Evolutionary conservation across 2,329 filamentous ascomycete genomes (phyloP).

Genomic region (Stenocarpella maydis): DNA sequence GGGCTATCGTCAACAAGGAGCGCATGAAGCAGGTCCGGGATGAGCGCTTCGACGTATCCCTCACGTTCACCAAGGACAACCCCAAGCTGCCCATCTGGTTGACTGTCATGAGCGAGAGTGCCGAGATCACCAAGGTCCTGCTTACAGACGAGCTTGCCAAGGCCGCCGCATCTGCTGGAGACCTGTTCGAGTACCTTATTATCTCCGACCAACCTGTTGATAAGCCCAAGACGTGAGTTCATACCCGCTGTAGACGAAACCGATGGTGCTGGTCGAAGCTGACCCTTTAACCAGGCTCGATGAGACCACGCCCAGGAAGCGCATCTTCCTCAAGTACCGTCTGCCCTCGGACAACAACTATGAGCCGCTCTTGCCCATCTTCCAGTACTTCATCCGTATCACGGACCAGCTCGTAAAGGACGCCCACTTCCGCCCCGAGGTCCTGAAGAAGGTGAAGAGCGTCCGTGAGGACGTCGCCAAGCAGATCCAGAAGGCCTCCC

Average conservation of each 20-base stretch:
- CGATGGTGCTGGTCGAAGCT: not conserved
- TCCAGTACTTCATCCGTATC: conserved; percentile 84
- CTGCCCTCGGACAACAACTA: conserved; percentile 72
- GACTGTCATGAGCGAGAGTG: conserved; percentile 96
- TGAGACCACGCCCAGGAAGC: conserved; percentile 86
- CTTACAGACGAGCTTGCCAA: conserved; percentile 88
- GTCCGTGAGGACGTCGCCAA: conserved; percentile 82
- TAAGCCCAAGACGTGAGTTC: conserved; percentile 80
- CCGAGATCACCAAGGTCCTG: conserved; percentile 88
- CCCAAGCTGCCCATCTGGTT: conserved; percentile 88
- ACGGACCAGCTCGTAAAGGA: conserved; percentile 79
- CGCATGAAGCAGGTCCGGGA: conserved; percentile 89
- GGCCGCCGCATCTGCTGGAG: conserved; percentile 80
- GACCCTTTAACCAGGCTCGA: conserved; percentile 67
- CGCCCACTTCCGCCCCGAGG: conserved; percentile 90
- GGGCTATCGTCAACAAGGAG: conserved; percentile 94
- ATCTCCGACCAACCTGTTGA: conserved; percentile 89
- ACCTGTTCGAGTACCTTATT: conserved; percentile 85
- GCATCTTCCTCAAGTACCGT: conserved; percentile 80
- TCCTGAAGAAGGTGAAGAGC: conserved; percentile 81
- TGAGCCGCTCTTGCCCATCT: conserved; percentile 73
- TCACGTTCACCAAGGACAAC: conserved; percentile 93
- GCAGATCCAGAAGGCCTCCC: conserved; percentile 80
- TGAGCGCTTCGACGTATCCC: conserved; percentile 91
- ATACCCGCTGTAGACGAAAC: not conserved